These are phyloP conservation scores for Aspergillus nidulans DNA, from an alignment of 495 filamentous ascomycete species.

Conservation along the genomic window DNA sequence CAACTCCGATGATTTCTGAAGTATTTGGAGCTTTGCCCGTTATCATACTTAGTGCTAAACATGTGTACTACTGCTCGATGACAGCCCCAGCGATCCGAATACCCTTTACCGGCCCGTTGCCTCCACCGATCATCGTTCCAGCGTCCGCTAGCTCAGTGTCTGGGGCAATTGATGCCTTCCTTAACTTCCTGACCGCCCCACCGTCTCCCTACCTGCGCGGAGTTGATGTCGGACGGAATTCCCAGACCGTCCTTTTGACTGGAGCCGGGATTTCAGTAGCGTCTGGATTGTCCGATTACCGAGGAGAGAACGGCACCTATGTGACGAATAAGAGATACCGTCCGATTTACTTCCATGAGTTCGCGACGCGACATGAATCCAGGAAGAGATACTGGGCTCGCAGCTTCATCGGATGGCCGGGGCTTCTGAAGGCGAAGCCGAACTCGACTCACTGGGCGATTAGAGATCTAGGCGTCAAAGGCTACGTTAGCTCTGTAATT, in stretches of 20 bases:
- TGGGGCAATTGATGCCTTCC: constrained; percentile 73
- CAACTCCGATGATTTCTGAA: background rate
- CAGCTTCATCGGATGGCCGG: constrained; percentile 89
- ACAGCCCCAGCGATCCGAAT: constrained; percentile 74
- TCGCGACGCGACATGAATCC: constrained; percentile 73
- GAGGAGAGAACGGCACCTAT: constrained; percentile 87
- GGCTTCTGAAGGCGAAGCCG: constrained; percentile 67
- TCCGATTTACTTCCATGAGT: constrained; percentile 92
- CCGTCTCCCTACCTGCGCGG: constrained; percentile 44
- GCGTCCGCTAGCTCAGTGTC: constrained; percentile 58
- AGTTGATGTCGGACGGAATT: constrained; percentile 42
- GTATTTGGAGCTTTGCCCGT: background rate
- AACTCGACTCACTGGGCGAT: constrained; percentile 79
- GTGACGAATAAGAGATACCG: constrained; percentile 82
- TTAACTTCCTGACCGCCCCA: constrained; percentile 63
- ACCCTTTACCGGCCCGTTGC: constrained; percentile 81
- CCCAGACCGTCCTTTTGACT: constrained; percentile 71
- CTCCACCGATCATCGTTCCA: constrained; percentile 73
- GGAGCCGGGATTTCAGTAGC: constrained; percentile 93
- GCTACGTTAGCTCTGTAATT: constrained; percentile 69
- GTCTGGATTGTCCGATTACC: constrained; percentile 89
- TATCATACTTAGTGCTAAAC: constrained; percentile 2
- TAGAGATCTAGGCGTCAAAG: constrained; percentile 61
- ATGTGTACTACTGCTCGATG: constrained; percentile 51
- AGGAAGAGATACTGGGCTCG: constrained; percentile 95